Percentiles rank a stretch among this genome's conserved stretches.
phyloP scores from a whole-genome alignment of 2,329 filamentous ascomycete species.

The Sarocladiaceae sp. region DNA sequence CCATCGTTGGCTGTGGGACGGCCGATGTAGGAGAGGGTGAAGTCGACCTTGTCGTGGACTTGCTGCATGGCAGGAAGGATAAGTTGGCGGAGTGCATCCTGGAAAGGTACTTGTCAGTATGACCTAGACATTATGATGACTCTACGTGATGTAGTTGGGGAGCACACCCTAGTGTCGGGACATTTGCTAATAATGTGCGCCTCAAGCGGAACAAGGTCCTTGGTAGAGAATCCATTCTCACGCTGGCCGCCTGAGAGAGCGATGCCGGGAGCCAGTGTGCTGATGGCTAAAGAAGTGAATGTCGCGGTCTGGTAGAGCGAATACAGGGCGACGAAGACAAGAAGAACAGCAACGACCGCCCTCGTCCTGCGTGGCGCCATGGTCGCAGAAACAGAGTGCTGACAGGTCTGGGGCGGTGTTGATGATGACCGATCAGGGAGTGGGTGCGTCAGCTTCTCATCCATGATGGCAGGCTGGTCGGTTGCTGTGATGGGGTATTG shows the following conservation, averaged over 20 bases:
- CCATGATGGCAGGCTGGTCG: conserved; percentile 18
- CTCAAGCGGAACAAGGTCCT: conserved; percentile 65
- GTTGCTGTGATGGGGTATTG: conserved; percentile 3
- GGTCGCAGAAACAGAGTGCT: not conserved
- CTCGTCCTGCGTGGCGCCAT: conserved; percentile 17
- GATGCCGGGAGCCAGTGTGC: conserved; percentile 4
- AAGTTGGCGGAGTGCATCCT: conserved; percentile 72
- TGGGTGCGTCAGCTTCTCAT: conserved; percentile 21
- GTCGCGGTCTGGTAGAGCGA: conserved; percentile 5
- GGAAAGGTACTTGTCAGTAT: conserved; percentile 2
- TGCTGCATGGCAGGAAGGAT: conserved; percentile 82
- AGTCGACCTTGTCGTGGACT: conserved; percentile 78
- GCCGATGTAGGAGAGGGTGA: conserved; percentile 87
- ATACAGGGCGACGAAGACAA: conserved; percentile 15
- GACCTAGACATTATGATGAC: not conserved
- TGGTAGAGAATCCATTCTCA: not conserved
- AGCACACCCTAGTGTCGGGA: conserved; percentile 66
- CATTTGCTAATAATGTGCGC: conserved; percentile 98
- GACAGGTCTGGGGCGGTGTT: conserved; percentile 10
- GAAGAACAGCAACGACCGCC: conserved; percentile 17
- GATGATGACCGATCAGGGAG: conserved; percentile 10
- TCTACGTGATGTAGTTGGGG: not conserved
- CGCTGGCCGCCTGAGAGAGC: conserved; percentile 2
- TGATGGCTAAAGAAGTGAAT: conserved; percentile 10
- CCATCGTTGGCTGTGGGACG: conserved; percentile 71